phyloP scores from a whole-genome alignment of 2,329 filamentous ascomycete species.

The Beauveria scarabaeidicola region DNA sequence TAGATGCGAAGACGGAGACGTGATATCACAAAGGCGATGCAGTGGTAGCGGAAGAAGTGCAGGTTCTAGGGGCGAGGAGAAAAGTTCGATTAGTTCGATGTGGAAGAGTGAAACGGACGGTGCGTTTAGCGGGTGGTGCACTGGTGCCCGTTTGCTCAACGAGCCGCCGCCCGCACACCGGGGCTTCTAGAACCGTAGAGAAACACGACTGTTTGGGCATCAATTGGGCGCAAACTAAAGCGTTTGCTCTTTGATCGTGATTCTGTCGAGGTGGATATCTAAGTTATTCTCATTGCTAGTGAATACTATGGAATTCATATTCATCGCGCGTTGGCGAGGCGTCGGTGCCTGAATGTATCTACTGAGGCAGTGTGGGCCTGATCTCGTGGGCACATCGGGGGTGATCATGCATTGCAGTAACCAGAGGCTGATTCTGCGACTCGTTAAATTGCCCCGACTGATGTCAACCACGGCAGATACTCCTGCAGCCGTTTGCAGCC shows the following conservation, averaged over 20 bases:
- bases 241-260: neutral
- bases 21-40: constrained; percentile 12
- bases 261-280: neutral
- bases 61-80: neutral
- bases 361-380: constrained; percentile 6
- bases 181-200: constrained; percentile 18
- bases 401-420: neutral
- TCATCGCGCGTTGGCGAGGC: neutral
- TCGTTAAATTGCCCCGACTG: neutral
- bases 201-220: constrained; percentile 17
- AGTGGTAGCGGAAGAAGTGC: neutral
- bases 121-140: neutral
- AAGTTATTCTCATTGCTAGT: neutral
- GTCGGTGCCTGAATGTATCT: neutral
- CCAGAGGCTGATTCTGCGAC: neutral
- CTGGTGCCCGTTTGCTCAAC: constrained; percentile 8
- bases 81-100: constrained; percentile 1
- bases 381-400: constrained; percentile 8
- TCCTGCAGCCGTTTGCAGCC: no score
- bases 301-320: neutral
- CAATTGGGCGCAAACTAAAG: neutral
- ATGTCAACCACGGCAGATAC: neutral
- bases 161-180: neutral
- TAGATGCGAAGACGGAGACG: constrained; percentile 6
- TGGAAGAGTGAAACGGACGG: constrained; percentile 9